Evolutionary conservation across 805 yeast genomes (phyloP).

Genomic region (Wickerhamiella siamensis): DNA sequence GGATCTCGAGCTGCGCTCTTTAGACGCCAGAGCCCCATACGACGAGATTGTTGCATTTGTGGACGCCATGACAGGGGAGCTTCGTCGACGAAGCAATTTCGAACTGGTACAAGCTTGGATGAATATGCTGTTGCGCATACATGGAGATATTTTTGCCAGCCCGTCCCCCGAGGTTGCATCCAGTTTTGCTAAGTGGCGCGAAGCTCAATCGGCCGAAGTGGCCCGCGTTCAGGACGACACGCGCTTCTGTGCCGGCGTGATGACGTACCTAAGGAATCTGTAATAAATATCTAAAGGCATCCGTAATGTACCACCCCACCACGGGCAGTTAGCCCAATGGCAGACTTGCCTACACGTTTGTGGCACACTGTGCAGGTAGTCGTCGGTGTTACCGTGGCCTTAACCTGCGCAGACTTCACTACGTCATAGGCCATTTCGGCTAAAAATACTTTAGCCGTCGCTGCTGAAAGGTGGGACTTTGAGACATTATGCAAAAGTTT

Average conservation of each 20-base stretch:
- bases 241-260: constrained; percentile 71
- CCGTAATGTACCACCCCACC: constrained; percentile 13
- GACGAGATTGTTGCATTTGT: constrained; percentile 53
- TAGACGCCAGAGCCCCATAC: constrained; percentile 45
- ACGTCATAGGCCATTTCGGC: constrained; percentile 10
- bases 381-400: constrained; percentile 3
- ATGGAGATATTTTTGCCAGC: constrained; percentile 56
- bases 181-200: constrained; percentile 39
- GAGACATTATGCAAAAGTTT: not conserved
- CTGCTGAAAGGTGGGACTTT: constrained; percentile 1
- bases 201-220: constrained; percentile 28
- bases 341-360: constrained; percentile 14
- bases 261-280: constrained; percentile 35
- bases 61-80: constrained; percentile 49
- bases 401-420: constrained; percentile 1
- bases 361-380: constrained; percentile 14
- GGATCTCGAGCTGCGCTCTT: constrained; percentile 77
- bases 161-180: constrained; percentile 26
- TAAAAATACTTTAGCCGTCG: constrained; percentile 8
- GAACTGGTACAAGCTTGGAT: constrained; percentile 76
- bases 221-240: constrained; percentile 48
- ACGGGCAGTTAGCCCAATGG: constrained; percentile 5
- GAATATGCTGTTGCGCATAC: constrained; percentile 56
- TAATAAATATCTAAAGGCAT: constrained; percentile 7
- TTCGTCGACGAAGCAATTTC: constrained; percentile 41